A percentile compares a stretch with the other conserved stretches of the same genome.
These are phyloP conservation scores for Vickermania ingenoplastis DNA, from an alignment of 208 protist genomes.

Conservation along the genomic window DNA sequence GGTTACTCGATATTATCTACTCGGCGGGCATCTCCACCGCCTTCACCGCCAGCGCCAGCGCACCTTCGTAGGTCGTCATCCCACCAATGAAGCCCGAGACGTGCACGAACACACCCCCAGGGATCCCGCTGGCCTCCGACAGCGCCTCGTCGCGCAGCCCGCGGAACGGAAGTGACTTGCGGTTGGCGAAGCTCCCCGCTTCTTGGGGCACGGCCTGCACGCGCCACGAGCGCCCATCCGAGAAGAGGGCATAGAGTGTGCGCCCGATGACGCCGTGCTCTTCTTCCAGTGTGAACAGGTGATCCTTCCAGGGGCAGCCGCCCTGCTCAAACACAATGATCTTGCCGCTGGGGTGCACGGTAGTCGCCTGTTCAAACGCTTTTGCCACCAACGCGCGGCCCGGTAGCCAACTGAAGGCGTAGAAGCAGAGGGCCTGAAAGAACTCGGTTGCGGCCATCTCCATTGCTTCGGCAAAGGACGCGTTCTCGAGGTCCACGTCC, in stretches of 20 bases:
- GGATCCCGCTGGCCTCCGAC: constrained; percentile 64
- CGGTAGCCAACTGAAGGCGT: constrained; percentile 86
- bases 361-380: constrained; percentile 40
- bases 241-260: constrained; percentile 84
- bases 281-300: constrained; percentile 86
- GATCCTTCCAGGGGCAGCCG: constrained; percentile 91
- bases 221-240: constrained; percentile 83
- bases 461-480: constrained; percentile 80
- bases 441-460: constrained; percentile 82
- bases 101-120: constrained; percentile 92
- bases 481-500: constrained; percentile 21
- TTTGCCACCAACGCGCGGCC: constrained; percentile 73
- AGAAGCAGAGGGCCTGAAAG: constrained; percentile 69
- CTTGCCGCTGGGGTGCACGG: constrained; percentile 54
- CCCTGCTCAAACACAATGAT: constrained; percentile 71
- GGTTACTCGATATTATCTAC: too few relatives aligned
- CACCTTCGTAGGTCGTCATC: constrained; percentile 90
- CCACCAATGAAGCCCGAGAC: constrained; percentile 95
- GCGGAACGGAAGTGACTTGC: constrained; percentile 86
- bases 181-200: constrained; percentile 56
- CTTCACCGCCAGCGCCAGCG: constrained; percentile 84
- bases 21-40: constrained; percentile 20
- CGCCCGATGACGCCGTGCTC: constrained; percentile 28
- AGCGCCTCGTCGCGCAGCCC: constrained; percentile 92
- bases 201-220: constrained; percentile 85